Base-by-base conservation (phyloP, 1,284 basidiomycete genomes). In the Ganoderma meredithae region DNA sequence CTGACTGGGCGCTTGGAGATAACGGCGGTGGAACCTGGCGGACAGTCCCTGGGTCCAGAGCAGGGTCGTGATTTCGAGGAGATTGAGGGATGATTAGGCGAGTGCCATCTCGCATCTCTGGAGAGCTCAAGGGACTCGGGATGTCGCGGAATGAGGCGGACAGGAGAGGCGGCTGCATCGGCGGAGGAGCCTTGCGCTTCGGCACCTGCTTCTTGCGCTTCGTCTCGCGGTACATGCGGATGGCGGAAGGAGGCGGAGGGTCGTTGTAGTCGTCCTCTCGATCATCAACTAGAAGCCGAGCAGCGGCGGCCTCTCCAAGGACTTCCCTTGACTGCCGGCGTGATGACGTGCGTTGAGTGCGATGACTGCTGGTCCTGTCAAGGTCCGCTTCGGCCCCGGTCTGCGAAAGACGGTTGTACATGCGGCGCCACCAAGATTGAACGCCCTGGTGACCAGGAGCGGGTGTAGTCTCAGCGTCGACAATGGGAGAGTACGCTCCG, bases 401-500 rank as follows among this genome's bases (percentile, higher is more conserved):
- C 62, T 85, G 85, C 3, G 88, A 88, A 39, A 89, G 71, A 22
- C 85, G 84, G 70, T 83, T 76, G 74, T 89, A 89, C 6, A 87
- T 73, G 49, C 78, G 81, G 25, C 83, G 83, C 88, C 88, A 89
- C 88, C 87, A 89, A 0, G 88, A 86, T 10, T 79, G 75, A 60
- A 81, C 70, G 49, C 75, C 77, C 63, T 76, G 76, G 36, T 74
- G 73, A 5, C 74, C 70, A 3, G 53, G 56, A 27, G 60, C 40
- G 22, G 68, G 68, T 7, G 55, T 55, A 10, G 53, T 61, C 40
- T 73, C 72, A 2, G 53, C 64, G 19, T 69, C 64, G 22, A 70
- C 64, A 19, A 73, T 62, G 12, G 68, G 72, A 17, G 60, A 60
- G 43, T 73, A 73, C 5, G 58, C 60, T 19, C 44, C 64, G 22